A percentile compares a stretch with the other conserved stretches of the same genome.
Conservation (phyloP, 768 basidiomycete genomes). For the Mycena metata region DNA sequence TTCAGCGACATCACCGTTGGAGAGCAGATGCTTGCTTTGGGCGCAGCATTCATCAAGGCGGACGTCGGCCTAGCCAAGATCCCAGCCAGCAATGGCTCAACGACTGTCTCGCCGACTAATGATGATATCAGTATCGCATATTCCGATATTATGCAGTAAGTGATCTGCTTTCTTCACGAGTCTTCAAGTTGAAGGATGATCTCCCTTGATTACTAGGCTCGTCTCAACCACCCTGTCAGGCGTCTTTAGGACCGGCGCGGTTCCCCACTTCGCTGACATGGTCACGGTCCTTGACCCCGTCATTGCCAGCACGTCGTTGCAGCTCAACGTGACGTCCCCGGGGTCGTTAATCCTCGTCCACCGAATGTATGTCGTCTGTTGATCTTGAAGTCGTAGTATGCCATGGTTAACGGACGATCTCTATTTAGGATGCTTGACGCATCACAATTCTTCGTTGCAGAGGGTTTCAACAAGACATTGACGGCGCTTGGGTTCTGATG, state of each 20-base stretch:
- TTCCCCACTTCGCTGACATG: slow-evolving; percentile 22
- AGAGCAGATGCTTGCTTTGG: slow-evolving; percentile 11
- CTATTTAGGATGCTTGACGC: slow-evolving; percentile 30
- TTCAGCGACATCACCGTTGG: slow-evolving; percentile 24
- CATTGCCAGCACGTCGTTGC: slow-evolving; percentile 21
- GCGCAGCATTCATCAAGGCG: slow-evolving; percentile 17
- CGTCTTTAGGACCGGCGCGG: slow-evolving; percentile 15
- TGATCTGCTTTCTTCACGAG: not conserved
- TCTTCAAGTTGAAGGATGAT: not conserved
- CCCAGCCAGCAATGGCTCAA: slow-evolving; percentile 34
- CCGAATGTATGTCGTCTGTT: slow-evolving; percentile 20
- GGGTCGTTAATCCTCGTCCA: slow-evolving; percentile 28
- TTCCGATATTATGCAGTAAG: slow-evolving; percentile 31
- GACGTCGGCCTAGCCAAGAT: slow-evolving; percentile 17
- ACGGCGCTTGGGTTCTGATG: slow-evolving; percentile 31
- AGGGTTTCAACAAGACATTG: slow-evolving; percentile 30
- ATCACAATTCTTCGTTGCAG: slow-evolving; percentile 20
- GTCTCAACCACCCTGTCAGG: slow-evolving; percentile 30
- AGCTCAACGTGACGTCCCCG: slow-evolving; percentile 32
- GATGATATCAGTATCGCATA: slow-evolving; percentile 35
- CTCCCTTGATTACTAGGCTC: slow-evolving; percentile 2
- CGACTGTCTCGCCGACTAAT: slow-evolving; percentile 33
- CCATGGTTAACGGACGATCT: not conserved
- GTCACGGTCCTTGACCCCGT: slow-evolving; percentile 29
- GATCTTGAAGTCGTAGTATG: not conserved